phyloP scores from a whole-genome alignment of 2,329 filamentous ascomycete genomes.

The Penicillium sp. region DNA sequence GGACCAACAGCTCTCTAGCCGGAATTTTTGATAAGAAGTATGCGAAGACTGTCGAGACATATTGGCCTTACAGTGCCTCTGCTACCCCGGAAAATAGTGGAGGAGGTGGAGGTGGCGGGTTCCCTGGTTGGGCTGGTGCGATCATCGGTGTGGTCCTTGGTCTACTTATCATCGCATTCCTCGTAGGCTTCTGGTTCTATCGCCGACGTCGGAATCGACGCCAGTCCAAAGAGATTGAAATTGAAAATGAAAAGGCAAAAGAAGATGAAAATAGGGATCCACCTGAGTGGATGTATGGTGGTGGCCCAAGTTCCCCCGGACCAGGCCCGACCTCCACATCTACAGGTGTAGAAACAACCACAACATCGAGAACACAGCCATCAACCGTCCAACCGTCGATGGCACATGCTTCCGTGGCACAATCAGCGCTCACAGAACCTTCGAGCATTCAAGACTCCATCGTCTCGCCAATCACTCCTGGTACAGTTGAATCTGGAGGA shows the following conservation, averaged over 20 bases:
- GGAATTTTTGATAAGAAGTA: constrained; percentile 60
- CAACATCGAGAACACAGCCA: neutral
- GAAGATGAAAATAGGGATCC: neutral
- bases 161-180: constrained; percentile 17
- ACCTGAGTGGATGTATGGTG: neutral
- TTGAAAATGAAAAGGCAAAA: neutral
- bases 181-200: constrained; percentile 19
- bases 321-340: constrained; percentile 1
- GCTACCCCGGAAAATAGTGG: constrained; percentile 11
- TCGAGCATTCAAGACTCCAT: constrained; percentile 1
- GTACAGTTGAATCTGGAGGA: constrained; percentile 6
- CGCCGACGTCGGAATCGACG: constrained; percentile 12
- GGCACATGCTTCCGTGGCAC: neutral
- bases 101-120: constrained; percentile 27
- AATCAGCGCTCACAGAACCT: neutral
- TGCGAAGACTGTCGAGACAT: constrained; percentile 56
- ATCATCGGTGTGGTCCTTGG: constrained; percentile 43
- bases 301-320: neutral
- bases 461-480: constrained; percentile 1
- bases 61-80: constrained; percentile 59
- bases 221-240: neutral
- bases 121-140: constrained; percentile 62
- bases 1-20: constrained; percentile 53
- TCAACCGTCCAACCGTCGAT: neutral
- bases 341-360: neutral